phyloP scores from a whole-genome alignment of 805 yeast genomes.

The Cyberlindnera euphorbiae region DNA sequence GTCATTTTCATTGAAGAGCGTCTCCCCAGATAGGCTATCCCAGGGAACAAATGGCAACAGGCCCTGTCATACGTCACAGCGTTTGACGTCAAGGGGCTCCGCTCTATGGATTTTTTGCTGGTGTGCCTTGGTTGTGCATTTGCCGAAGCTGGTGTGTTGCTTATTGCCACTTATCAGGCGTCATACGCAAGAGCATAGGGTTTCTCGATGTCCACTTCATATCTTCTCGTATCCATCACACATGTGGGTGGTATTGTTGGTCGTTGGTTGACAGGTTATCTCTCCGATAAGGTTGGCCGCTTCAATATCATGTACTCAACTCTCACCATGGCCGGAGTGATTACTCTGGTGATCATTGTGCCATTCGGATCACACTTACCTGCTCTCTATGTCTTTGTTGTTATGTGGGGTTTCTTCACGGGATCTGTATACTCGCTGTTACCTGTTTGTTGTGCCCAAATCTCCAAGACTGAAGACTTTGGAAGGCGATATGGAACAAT shows the following conservation, averaged over 20 bases:
- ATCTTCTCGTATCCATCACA: slow-evolving; percentile 40
- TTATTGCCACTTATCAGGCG: slow-evolving; percentile 43
- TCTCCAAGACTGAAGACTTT: slow-evolving; percentile 58
- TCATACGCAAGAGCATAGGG: slow-evolving; percentile 47
- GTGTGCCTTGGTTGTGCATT: no score
- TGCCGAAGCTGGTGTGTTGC: slow-evolving; percentile 13
- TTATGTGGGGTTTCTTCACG: slow-evolving; percentile 51
- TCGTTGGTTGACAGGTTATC: slow-evolving; percentile 35
- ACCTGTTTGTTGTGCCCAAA: slow-evolving; percentile 65
- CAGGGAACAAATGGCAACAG: neutral
- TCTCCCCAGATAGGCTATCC: slow-evolving; percentile 14
- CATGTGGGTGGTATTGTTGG: slow-evolving; percentile 40
- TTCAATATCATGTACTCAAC: slow-evolving; percentile 28
- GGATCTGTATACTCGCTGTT: slow-evolving; percentile 61
- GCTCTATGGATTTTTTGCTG: no score
- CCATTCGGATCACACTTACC: slow-evolving; percentile 49
- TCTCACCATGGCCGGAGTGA: slow-evolving; percentile 39
- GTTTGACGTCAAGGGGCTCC: no score
- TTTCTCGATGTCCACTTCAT: slow-evolving; percentile 34
- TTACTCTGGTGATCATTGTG: slow-evolving; percentile 56
- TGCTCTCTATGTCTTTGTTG: slow-evolving; percentile 48
- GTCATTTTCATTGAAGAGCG: slow-evolving; percentile 37
- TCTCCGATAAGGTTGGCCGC: slow-evolving; percentile 42
- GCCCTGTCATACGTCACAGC: no score
- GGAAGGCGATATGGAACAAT: slow-evolving; percentile 68